Evolutionary conservation across 148 eudicot genomes (phyloP), one percentile per base, ranked within the genome.

Genomic region (Rhododendron vialii): DNA sequence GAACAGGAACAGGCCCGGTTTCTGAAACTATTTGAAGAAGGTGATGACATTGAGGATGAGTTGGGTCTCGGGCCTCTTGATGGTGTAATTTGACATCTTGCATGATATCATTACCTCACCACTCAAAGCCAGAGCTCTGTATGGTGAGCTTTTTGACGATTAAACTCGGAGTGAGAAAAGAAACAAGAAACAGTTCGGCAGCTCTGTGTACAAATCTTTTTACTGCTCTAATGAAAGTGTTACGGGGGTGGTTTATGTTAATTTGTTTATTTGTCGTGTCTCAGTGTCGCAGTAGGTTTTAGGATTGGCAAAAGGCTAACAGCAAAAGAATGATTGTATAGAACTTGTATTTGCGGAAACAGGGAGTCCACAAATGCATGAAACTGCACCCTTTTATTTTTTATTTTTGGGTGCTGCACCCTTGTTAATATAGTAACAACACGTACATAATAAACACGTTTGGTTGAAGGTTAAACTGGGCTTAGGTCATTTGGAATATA

Each of bases 1-100:
- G 91, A 90, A 84, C 91, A 93, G 85, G 95, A 95, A 36, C 99
- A 97, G 84, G 98, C 98, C n/a, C 92, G 95, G 33, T 97, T 97
- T 86, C 86, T 94, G 74, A 91, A 89, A 90, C 94, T 97, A 51
- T 97, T 97, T 87, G 98, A 97, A 82, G 98, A 95, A 9, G 90
- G 87, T 18, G 98, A 93, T 88, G 94, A 94, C 71, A 84, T 94
- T 38, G 95, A 95, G 81, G 98, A 96, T 88, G 99, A 95, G 88
- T 90, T 96, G 47, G 96, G 95, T 63, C 91, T 96, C 78, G 94
- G 93, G 76, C 94, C 95, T 77, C 91, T 93, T 48, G 78, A 82
- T 59, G 87, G 84, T 26, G 85, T 85, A 28, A 78, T 87, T 53
- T 89, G 83, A 89, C 14, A 79, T 38, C 5, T 76, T 55, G 48